Evolutionary conservation across 2,329 filamentous ascomycete species (phyloP), one percentile per base, ranked within the genome.

Genomic region (Annulohypoxylon truncatum): DNA sequence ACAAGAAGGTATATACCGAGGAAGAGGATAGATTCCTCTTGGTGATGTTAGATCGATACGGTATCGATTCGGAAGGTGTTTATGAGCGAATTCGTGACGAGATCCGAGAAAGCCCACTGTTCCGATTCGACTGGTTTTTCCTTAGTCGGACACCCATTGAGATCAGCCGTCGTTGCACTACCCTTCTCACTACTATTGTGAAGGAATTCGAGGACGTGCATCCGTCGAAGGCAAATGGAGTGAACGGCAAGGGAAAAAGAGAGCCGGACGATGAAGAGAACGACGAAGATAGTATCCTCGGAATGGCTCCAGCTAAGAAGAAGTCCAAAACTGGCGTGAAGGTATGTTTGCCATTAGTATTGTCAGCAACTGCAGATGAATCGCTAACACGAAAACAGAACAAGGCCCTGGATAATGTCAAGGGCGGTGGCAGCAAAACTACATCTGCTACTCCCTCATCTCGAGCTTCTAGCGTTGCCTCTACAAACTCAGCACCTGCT

Each of bases 61-160:
- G 96, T 5, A 90, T 99, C 33, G 96, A 99, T 77, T 91, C 92
- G 1, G 95, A 98, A 74, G 89, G 89, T 31, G 87, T 99, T 68
- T 96, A 96, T 78, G 96, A 99, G 73, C 90, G 90, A 78, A 97
- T 99, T 76, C 91, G 96, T n/a, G 95, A 98, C 70, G 96, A 98
- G 77, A 97, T 99, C 71, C 91, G 94, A 31, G 94, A 97, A 71
- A 95, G 91, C 61, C 94, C 96, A 8, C 84, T 99, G 2, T 99
- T 99, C 86, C 90, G 96, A 38, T 99, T 99, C 75, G 96, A 99
- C 78, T 99, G 96, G 96, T 99, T 99, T 83, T 97, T 99, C 84
- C 86, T 99, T 40, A 97, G 93, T 78, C 89, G 96, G 47, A 99
- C 95, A 3, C 93, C 96, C 0, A 90, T 94, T 52, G 96, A 99